A percentile compares a stretch with the other conserved stretches of the same genome.
Conservation (phyloP, 805 yeast genomes). For the Candida pseudofarinosa region DNA sequence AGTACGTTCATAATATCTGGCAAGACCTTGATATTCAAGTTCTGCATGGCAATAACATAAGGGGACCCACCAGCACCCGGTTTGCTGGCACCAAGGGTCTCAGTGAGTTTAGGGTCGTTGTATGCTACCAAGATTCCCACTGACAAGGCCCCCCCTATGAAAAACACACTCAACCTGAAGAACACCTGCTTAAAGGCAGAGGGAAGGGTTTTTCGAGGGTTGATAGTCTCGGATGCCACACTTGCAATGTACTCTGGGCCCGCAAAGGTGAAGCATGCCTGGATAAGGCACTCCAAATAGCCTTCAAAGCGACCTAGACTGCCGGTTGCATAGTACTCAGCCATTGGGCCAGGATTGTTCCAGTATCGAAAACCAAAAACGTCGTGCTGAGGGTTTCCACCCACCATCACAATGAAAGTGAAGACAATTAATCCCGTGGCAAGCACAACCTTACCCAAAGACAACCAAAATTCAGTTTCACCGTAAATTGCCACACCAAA, state of each 20-base stretch:
- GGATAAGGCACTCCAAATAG: slow-evolving; percentile 61
- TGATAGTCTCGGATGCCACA: slow-evolving; percentile 77
- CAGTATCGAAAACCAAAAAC: slow-evolving; percentile 49
- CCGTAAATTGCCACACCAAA: slow-evolving; percentile 77
- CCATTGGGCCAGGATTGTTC: slow-evolving; percentile 38
- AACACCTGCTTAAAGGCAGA: slow-evolving; percentile 75
- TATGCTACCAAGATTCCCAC: slow-evolving; percentile 75
- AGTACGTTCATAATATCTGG: slow-evolving; percentile 45
- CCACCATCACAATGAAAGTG: slow-evolving; percentile 79
- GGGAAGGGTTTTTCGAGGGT: slow-evolving; percentile 72
- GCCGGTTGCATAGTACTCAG: slow-evolving; percentile 37
- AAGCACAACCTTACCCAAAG: slow-evolving; percentile 62
- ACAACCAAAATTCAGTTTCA: slow-evolving; percentile 75
- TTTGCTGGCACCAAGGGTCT: slow-evolving; percentile 52
- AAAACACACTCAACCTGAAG: slow-evolving; percentile 61
- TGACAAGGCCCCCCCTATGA: slow-evolving; percentile 69
- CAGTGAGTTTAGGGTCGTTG: slow-evolving; percentile 56
- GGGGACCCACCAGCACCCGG: slow-evolving; percentile 66
- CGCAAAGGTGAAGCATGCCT: slow-evolving; percentile 75
- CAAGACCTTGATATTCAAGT: slow-evolving; percentile 39
- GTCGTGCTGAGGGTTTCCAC: slow-evolving; percentile 73
- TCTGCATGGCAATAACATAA: slow-evolving; percentile 47
- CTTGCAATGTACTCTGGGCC: slow-evolving; percentile 85
- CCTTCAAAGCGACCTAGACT: slow-evolving; percentile 66
- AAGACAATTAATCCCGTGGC: slow-evolving; percentile 73